Conservation (phyloP, 2,329 filamentous ascomycete species). For the Ceratocystis alfenasii region DNA sequence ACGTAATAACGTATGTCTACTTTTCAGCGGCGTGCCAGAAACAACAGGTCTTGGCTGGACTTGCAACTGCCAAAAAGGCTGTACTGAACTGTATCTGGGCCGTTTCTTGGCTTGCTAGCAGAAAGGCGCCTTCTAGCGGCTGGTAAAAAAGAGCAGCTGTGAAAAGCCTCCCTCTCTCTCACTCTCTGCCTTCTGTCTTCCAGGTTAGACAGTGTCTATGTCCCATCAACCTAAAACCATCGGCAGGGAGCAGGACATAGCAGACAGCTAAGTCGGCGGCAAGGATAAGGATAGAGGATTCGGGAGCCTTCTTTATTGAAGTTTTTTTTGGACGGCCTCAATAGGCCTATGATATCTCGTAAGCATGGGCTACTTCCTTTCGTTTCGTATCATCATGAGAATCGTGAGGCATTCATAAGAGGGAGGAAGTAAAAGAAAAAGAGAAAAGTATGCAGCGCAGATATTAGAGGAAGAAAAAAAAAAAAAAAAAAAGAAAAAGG, state of each 20-base stretch:
- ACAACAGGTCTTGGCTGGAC: background rate
- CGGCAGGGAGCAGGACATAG: background rate
- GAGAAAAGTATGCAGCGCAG: background rate
- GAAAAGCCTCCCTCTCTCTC: background rate
- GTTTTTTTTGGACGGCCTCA: background rate
- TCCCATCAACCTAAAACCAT: background rate
- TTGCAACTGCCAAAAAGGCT: background rate
- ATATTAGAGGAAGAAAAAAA: background rate
- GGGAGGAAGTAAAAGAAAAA: background rate
- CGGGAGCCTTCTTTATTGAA: too few relatives aligned
- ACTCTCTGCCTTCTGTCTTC: background rate
- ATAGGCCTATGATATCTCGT: background rate
- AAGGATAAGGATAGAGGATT: too few relatives aligned
- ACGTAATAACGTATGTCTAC: slow-evolving; percentile 4
- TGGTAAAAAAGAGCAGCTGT: too few relatives aligned
- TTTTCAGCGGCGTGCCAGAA: background rate
- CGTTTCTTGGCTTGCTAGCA: background rate
- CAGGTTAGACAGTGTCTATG: background rate
- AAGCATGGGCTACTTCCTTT: background rate
- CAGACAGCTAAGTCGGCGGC: background rate
- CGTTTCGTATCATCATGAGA: background rate
- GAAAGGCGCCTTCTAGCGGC: background rate
- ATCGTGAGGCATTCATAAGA: background rate
- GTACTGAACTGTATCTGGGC: background rate
- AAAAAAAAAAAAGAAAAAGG: slow-evolving; percentile 6